Evolutionary conservation across 176 grass and related monocot species (phyloP).

Genomic region (Chrysopogon serrulatus): DNA sequence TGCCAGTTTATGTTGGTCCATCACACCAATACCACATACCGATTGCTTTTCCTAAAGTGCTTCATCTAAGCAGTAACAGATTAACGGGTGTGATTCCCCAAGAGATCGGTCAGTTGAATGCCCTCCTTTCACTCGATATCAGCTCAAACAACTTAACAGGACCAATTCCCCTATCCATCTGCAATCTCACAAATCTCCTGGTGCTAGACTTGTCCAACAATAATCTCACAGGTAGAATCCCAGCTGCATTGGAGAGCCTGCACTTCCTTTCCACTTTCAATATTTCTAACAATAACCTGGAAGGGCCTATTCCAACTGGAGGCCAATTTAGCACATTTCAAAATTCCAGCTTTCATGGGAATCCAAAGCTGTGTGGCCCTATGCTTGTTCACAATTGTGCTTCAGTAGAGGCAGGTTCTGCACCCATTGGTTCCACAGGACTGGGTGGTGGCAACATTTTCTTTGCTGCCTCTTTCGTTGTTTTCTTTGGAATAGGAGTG

Average conservation of each 20-base stretch:
- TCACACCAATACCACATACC: background rate
- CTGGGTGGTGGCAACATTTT: background rate
- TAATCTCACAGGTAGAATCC: constrained; percentile 12
- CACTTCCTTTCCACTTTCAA: constrained; percentile 56
- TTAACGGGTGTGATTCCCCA: too few relatives aligned
- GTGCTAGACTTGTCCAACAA: constrained; percentile 22
- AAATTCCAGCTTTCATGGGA: constrained; percentile 34
- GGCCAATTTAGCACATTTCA: constrained; percentile 39
- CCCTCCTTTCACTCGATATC: too few relatives aligned
- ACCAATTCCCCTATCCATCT: background rate
- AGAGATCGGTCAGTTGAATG: too few relatives aligned
- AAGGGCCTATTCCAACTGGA: constrained; percentile 35
- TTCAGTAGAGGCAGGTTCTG: background rate
- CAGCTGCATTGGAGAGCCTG: constrained; percentile 1
- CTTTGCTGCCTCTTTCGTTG: background rate
- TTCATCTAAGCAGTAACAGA: too few relatives aligned
- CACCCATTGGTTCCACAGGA: background rate
- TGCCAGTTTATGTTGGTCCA: background rate
- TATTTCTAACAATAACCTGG: constrained; percentile 28
- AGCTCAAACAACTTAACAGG: too few relatives aligned
- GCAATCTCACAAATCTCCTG: background rate
- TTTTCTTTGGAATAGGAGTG: constrained; percentile 16
- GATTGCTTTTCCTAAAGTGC: background rate
- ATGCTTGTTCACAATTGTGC: background rate
- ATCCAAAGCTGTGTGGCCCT: constrained; percentile 24